Evolutionary conservation across 164 flowering plant species (phyloP).

Genomic region (Stephania yunnanensis): DNA sequence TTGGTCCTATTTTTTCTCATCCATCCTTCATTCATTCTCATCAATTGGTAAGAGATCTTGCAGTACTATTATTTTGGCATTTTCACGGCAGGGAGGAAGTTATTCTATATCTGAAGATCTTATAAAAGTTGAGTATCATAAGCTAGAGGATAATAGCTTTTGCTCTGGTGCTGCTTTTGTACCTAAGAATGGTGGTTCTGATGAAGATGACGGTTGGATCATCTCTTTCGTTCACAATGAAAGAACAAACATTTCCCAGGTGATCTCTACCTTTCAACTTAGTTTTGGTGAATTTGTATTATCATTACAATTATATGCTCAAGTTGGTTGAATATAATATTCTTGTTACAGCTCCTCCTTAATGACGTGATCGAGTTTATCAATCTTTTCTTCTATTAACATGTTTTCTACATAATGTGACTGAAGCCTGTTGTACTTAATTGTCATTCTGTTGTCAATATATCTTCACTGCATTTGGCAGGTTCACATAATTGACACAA

Average conservation of each 20-base stretch:
- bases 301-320: too few relatives aligned
- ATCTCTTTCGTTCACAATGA: constrained; percentile 57
- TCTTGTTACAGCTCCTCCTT: background rate
- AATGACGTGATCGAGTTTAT: background rate
- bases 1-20: background rate
- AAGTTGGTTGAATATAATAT: background rate
- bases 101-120: constrained; percentile 11
- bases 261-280: constrained; percentile 14
- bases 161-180: constrained; percentile 58
- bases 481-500: constrained; percentile 49
- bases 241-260: constrained; percentile 41
- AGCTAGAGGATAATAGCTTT: constrained; percentile 37
- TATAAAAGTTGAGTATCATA: constrained; percentile 49
- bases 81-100: background rate
- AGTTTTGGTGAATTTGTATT: background rate
- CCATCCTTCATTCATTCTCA: too few relatives aligned
- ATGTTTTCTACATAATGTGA: background rate
- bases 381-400: background rate
- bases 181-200: constrained; percentile 28
- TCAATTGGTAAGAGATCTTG: too few relatives aligned
- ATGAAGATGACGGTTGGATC: constrained; percentile 69
- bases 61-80: background rate
- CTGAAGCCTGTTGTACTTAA: background rate
- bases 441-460: background rate
- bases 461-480: constrained; percentile 12